Evolutionary conservation across 441 rosid genomes (phyloP), one percentile per base, ranked within the genome.

Genomic region (Viola pubescens): DNA sequence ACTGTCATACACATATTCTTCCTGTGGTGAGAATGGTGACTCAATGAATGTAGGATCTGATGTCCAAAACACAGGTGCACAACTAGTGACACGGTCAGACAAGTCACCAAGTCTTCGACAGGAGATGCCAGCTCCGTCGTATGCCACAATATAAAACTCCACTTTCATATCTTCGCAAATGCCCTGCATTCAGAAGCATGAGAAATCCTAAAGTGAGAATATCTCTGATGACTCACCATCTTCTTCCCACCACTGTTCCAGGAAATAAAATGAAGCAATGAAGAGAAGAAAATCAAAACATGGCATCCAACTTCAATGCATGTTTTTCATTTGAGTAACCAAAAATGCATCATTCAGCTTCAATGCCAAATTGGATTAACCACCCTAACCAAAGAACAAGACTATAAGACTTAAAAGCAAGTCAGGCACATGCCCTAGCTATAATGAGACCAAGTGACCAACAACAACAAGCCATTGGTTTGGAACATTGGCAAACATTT

Each of bases 61-160:
- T 58, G 87, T 79, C 95, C 92, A 82, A 51, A 83, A 85, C 67
- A 83, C 88, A 4, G 82, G 86, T 46, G 79, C 50, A 37, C 71
- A 68, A 43, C 78, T 58, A 49, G 83, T 69, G n/a, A 57, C 63
- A 50, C 62, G 64, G 9, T 68, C 76, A 37, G 80, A 65, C 46
- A 82, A 66, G 73, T 86, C 67, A n/a, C 79, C 88, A 59, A 89
- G 79, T 71, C 76, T 87, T 52, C 85, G 77, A 71, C 98, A 87
- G 42, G 56, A 65, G 88, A 62, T 77, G 61, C 96, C 94, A 58
- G 62, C 70, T 41, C 80, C 94, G 81, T 89, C 96, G 57, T 86
- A 87, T 45, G 77, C 75, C 11, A 92, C 83, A 7, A 83, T 73
- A 77, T 79, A 92, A 60, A 89, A 84, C 60, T 81, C 90, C 79